Evolutionary conservation across 306 rosid species (phyloP), one percentile per base, ranked within the genome.

Genomic region (Prunus campanulata): DNA sequence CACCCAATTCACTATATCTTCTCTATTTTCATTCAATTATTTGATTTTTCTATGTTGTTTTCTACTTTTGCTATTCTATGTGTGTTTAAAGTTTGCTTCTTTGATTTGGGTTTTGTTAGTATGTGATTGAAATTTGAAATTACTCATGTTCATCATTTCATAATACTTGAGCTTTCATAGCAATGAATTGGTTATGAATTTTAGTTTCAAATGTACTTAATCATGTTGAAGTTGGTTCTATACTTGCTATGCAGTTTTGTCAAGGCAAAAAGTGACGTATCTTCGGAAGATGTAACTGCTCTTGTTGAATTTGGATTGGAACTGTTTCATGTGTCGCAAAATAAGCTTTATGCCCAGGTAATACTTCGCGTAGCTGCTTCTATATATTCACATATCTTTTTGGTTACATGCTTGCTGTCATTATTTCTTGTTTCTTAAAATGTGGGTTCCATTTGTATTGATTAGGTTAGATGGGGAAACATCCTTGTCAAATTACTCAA

Each of bases 401-500:
- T 29, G 6, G n/a, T n/a, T 59, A 57, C 62, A 61, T 62, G 51
- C 70, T 56, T 71, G 20, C 79, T 25, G 14, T 51, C 50, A 7
- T 55, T 65, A 10, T 46, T 61, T 65, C 74, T 77, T 84, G 44
- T 39, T 39, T 39, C 44, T 39, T 39, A 39, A 74, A 82, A 74
- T 78, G 78, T 48, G 73, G 77, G 69, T 74, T 75, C 11, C 50
- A 27, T 84, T 85, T 84, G 80, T 87, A 74, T 68, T 83, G 82
- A 83, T 82, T 91, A 95, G 99, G 97, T 95, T 84, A 95, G 98
- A 75, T 95, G 99, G 99, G 99, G 99, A 78, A 95, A 95, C 86
- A 54, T 90, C 35, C 77, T 95, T 73, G 93, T 95, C 83, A 90
- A 88, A 66, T 67, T 95, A 74, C 92, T 95, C 75, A 91, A 92